Evolutionary conservation across 352 stramenopile genomes (phyloP).

Genomic region (Elongisporangium anandrum): DNA sequence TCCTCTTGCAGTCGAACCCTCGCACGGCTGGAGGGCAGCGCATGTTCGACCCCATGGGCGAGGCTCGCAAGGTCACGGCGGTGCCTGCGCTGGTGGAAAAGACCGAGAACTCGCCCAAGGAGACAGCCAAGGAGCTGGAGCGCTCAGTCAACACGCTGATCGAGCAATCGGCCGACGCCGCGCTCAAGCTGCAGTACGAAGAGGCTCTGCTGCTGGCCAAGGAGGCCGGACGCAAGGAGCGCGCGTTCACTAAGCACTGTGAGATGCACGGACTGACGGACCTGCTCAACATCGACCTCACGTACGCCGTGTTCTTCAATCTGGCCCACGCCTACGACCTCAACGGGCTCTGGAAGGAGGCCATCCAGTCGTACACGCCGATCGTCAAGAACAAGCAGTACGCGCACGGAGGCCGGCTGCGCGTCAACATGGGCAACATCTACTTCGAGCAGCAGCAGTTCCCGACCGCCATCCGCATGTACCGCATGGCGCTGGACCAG

Average conservation of each 20-base stretch:
- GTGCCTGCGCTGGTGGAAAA: conserved; percentile 86
- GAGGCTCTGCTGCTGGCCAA: conserved; percentile 87
- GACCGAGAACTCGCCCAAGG: conserved; percentile 89
- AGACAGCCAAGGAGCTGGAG: conserved; percentile 90
- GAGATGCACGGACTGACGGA: conserved; percentile 86
- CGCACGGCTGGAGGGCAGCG: conserved; percentile 62
- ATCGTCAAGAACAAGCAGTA: conserved; percentile 98
- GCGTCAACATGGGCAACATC: conserved; percentile 98
- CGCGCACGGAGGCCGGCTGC: conserved; percentile 82
- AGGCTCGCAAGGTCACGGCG: conserved; percentile 72
- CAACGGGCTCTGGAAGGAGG: conserved; percentile 93
- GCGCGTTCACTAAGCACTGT: conserved; percentile 88
- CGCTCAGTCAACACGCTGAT: conserved; percentile 90
- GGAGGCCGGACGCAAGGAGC: conserved; percentile 87
- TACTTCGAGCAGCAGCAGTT: conserved; percentile 96
- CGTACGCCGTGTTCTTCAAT: conserved; percentile 94
- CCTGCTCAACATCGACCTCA: conserved; percentile 93
- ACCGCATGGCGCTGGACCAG: conserved; percentile 97
- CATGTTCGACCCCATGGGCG: conserved; percentile 90
- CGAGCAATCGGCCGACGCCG: conserved; percentile 85
- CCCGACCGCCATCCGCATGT: conserved; percentile 95
- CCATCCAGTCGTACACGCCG: conserved; percentile 91
- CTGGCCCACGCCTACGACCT: conserved; percentile 92
- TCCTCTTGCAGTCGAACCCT: conserved; percentile 60
- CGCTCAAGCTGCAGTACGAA: conserved; percentile 69